phyloP scores from a whole-genome alignment of 2,329 filamentous ascomycete genomes.

The Ophiostoma sp. region DNA sequence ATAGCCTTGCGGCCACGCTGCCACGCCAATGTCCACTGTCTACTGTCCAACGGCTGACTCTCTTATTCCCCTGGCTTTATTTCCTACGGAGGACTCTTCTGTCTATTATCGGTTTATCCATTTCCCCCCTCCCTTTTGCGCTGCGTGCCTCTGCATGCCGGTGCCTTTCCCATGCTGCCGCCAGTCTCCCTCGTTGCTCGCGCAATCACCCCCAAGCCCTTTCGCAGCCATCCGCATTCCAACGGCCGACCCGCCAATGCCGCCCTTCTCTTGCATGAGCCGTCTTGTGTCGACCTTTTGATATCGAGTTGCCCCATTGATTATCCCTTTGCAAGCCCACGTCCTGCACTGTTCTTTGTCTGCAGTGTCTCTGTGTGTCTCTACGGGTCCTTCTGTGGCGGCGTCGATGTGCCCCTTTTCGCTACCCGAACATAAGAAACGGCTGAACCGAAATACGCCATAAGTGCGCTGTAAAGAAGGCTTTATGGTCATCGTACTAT shows the following conservation, averaged over 20 bases:
- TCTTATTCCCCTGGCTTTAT: background rate
- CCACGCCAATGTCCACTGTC: background rate
- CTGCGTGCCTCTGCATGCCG: background rate
- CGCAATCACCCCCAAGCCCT: conserved; percentile 3
- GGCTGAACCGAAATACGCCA: background rate
- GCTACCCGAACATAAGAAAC: background rate
- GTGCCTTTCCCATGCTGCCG: background rate
- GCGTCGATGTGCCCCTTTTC: background rate
- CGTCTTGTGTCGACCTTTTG: background rate
- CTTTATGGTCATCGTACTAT: too few species aligned
- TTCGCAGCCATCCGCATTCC: conserved; percentile 15
- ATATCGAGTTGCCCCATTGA: background rate
- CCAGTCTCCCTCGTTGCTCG: background rate
- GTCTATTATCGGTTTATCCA: background rate
- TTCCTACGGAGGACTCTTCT: background rate
- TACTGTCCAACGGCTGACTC: background rate
- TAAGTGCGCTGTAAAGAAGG: too few species aligned
- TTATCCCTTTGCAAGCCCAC: background rate
- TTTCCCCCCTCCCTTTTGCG: background rate
- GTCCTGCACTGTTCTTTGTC: too few species aligned
- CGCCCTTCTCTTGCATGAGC: background rate
- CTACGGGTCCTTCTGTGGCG: background rate
- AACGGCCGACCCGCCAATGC: conserved; percentile 11
- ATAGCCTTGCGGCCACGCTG: background rate
- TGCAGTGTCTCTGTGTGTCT: background rate